These are phyloP conservation scores for Areca catechu DNA, from an alignment of 176 grass and related monocot species.

Conservation along the genomic window DNA sequence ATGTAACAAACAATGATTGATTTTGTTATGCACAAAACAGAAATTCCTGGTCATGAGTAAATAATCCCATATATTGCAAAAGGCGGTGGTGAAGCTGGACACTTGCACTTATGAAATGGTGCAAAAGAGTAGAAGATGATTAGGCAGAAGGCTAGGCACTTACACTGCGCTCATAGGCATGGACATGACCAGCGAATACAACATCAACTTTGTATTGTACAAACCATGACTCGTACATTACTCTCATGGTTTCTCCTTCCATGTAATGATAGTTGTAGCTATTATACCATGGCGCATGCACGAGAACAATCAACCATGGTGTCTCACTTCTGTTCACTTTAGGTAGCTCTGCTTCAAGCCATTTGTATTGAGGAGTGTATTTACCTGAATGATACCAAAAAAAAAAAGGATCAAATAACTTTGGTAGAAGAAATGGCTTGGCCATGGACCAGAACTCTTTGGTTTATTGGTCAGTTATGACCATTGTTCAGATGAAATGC, in stretches of 20 bases:
- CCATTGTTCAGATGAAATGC: too few relatives aligned
- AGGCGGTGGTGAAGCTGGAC: too few relatives aligned
- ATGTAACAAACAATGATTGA: too few relatives aligned
- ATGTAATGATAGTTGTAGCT: slow-evolving; percentile 96
- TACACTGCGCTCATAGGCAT: slow-evolving; percentile 92
- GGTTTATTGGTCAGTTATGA: too few relatives aligned
- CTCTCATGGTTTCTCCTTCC: slow-evolving; percentile 94
- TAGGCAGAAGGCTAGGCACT: not conserved
- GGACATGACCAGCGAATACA: slow-evolving; percentile 82
- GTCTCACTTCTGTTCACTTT: slow-evolving; percentile 86
- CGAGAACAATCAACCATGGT: slow-evolving; percentile 84
- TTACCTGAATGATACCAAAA: slow-evolving; percentile 37
- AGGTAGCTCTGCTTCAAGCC: slow-evolving; percentile 73
- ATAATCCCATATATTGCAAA: too few relatives aligned
- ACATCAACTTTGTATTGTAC: slow-evolving; percentile 82
- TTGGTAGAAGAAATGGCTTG: not conserved
- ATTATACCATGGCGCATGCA: slow-evolving; percentile 95
- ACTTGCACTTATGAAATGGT: too few relatives aligned
- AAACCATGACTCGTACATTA: slow-evolving; percentile 85
- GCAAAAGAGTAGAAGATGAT: too few relatives aligned
- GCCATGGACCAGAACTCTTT: too few relatives aligned
- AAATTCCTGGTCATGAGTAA: too few relatives aligned
- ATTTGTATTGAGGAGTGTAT: slow-evolving; percentile 87
- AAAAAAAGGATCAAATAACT: not conserved
- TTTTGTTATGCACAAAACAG: too few relatives aligned